Evolutionary conservation across 2,329 filamentous ascomycete species (phyloP).

Genomic region (Cladosporium sp.): DNA sequence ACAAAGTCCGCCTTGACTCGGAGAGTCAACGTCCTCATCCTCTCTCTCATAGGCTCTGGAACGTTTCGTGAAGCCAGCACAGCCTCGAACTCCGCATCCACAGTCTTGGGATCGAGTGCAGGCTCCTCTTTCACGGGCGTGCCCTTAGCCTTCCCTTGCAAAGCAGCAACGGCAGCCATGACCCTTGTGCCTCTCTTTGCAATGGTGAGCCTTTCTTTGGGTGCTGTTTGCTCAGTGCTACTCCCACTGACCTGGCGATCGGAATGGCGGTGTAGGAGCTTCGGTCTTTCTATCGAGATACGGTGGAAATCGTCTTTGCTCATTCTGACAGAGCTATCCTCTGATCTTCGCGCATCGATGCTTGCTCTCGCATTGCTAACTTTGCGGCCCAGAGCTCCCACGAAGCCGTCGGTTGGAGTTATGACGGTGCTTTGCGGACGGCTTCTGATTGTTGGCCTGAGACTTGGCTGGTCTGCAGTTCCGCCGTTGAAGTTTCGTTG

Average conservation of each 20-base stretch:
- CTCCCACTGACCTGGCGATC: constrained; percentile 34
- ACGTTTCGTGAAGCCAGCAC: constrained; percentile 81
- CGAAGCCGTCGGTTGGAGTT: constrained; percentile 18
- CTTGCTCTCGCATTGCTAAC: constrained; percentile 24
- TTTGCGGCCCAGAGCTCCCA: constrained; percentile 24
- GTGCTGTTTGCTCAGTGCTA: constrained; percentile 28
- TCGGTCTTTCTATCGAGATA: constrained; percentile 20
- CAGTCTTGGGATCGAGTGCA: constrained; percentile 48
- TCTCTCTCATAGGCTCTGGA: constrained; percentile 85
- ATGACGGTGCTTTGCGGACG: constrained; percentile 27
- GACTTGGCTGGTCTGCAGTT: constrained; percentile 34
- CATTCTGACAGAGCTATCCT: constrained; percentile 19
- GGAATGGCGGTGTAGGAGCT: constrained; percentile 21
- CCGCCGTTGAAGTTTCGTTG: constrained; percentile 52
- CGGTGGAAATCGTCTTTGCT: constrained; percentile 16
- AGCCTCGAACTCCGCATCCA: constrained; percentile 59
- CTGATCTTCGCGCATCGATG: constrained; percentile 24
- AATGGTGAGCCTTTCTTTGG: constrained; percentile 28
- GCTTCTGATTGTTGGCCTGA: constrained; percentile 40
- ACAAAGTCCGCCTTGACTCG: constrained; percentile 96
- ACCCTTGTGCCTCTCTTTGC: constrained; percentile 51
- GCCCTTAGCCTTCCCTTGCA: constrained; percentile 50
- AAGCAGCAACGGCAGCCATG: constrained; percentile 59
- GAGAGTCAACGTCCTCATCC: constrained; percentile 84
- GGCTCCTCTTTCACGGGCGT: constrained; percentile 38